Evolutionary conservation across 768 basidiomycete species (phyloP), one percentile per base, ranked within the genome.

Genomic region (Tylopilus sp.): DNA sequence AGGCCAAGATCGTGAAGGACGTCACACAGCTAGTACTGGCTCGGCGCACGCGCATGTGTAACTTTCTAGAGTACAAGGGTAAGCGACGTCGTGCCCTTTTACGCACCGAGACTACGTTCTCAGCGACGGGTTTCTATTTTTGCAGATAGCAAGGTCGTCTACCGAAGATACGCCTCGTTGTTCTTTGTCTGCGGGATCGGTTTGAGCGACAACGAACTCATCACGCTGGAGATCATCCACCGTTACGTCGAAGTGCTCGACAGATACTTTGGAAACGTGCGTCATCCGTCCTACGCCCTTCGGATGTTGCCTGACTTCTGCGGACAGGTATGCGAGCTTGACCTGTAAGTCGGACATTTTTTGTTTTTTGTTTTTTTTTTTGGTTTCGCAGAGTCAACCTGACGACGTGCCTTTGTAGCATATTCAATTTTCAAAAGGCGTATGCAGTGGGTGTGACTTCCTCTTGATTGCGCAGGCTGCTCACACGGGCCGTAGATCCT

Each of bases 401-500:
- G 47, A 50, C 39, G 49, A 51, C n/a, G 42, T 38, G 42, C n/a
- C 31, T 44, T n/a, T 45, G 41, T 35, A 94, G 91, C 47, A 95
- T 98, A 59, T 98, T 97, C 80, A 97, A 97, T 73, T 98, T 98
- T 67, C 90, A 98, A 66, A 91, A 93, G 68, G 95, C 95, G 2
- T 97, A 93, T 66, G 83, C 90, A 4, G 94, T 90, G 55, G 40
- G 75, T 35, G 17, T 18, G 40, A 25, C 15, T 39, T 44, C 51
- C 12, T n/a, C n/a, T 22, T 12, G 44, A 31, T 25, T 7, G 20
- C 10, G 4, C 41, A 23, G 31, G 21, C 18, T 4, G 48, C 47
- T 61, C 6, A 56, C 39, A 26, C 10, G 31, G 40, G 15, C 1
- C 33, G 33, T 47, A 90, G 87, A 82, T 98, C 52, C 73, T 98